Percentiles rank a stretch among this genome's conserved stretches.
phyloP scores from a whole-genome alignment of 257 asterid genomes.

The Primulina eburnea region DNA sequence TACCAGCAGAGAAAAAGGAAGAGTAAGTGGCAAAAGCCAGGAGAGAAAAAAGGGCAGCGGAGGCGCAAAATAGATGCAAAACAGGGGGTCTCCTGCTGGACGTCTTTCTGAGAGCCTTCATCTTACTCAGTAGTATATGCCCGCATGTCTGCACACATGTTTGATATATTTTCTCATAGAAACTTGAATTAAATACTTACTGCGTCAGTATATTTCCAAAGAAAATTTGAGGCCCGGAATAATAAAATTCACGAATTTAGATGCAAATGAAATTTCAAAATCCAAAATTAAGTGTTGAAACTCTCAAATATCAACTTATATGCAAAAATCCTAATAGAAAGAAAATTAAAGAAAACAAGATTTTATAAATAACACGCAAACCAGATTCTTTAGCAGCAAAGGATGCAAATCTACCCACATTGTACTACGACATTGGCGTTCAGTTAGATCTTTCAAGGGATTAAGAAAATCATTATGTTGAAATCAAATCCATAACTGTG shows the following conservation, averaged over 20 bases:
- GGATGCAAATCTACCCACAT: not conserved
- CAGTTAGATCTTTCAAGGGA: not conserved
- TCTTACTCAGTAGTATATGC: not conserved
- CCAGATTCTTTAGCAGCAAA: not conserved
- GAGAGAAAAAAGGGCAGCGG: constrained; percentile 64
- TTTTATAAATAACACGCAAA: too few species aligned
- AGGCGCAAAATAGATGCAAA: constrained; percentile 55
- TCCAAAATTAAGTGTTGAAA: not conserved
- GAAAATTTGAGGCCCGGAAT: not conserved
- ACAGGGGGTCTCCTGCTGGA: constrained; percentile 46
- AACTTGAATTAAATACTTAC: not conserved
- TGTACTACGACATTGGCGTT: too few species aligned
- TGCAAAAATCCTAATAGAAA: not conserved
- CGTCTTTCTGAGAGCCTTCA: constrained; percentile 40
- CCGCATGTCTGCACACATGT: not conserved
- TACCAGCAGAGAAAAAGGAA: constrained; percentile 51
- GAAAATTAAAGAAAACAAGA: not conserved
- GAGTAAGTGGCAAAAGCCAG: constrained; percentile 57
- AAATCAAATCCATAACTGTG: not conserved
- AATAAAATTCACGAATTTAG: not conserved
- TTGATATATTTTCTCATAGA: not conserved
- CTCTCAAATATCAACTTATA: not conserved
- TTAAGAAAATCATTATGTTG: too few species aligned
- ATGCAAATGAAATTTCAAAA: not conserved
- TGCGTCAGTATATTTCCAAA: not conserved